Base-by-base conservation (phyloP, 768 basidiomycete species). In the Panellus pusillus region DNA sequence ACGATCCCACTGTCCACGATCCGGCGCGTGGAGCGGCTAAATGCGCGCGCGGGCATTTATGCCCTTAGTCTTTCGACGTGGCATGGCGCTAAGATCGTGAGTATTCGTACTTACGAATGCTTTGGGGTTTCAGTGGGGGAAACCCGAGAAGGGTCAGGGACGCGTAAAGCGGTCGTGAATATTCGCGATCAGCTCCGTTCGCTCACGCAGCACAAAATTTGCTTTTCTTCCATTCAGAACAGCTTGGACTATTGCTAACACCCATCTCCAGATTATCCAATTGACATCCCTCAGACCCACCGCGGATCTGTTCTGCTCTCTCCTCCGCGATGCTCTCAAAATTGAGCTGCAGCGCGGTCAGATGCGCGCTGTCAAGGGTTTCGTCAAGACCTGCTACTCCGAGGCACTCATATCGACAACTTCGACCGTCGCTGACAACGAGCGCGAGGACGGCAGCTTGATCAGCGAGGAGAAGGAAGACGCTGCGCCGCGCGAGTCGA, bases 31-130 rank as follows among this genome's bases (percentile, higher is more conserved):
- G 97, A 99, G 72, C 77, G 93, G 44, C 79, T 98, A 47, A 97
- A 96, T 68, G 89, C 93, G 11, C 83, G 93, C 13, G 90, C 93
- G 27, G 97, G 97, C 6, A 88, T 97, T 35, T 98, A 98, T 67
- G 95, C 96, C n/a, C 80, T 99, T 28, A 94, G 93, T 63, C 74
- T 98, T 17, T 81, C 86, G n/a, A 83, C 91, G 47, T 98, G 94
- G 91, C 93, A 98, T 68, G 87, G 91, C 32, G 82, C 91, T 75
- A 89, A 96, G 74, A 89, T 98, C 61, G 95, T 96, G 63, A 61
- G 85, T 76, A 36, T 15, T 38, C 60, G 17, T 50, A 15, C 43
- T 17, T 19, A 13, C 35, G 15, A 8, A 43, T 12, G n/a, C 36
- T 31, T 13, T 39, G 37, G 35, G 36, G 40, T 44, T 14, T 38